A percentile compares a stretch with the other conserved stretches of the same genome.
These are phyloP conservation scores for Neurospora sublineolata DNA, from an alignment of 495 filamentous ascomycete genomes.

Conservation along the genomic window DNA sequence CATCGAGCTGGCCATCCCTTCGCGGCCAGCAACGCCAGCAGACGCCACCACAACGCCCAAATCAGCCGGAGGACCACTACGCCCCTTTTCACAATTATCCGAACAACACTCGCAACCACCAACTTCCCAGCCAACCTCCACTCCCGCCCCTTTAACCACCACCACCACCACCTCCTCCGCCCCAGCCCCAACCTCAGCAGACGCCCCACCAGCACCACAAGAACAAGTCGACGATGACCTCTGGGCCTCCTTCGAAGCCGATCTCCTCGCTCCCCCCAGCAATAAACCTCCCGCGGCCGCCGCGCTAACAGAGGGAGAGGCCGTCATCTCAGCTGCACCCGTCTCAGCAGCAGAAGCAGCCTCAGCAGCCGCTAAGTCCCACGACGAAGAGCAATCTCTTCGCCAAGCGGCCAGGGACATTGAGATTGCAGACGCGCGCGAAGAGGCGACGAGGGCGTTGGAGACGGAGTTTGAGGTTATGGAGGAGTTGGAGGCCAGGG, in stretches of 20 bases:
- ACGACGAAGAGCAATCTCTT: slow-evolving; percentile 44
- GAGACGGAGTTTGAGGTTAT: slow-evolving; percentile 92
- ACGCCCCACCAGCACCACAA: slow-evolving; percentile 2
- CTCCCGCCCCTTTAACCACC: no score
- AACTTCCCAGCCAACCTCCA: background rate
- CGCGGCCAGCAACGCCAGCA: slow-evolving; percentile 40
- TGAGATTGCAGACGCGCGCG: slow-evolving; percentile 57
- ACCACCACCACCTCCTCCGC: slow-evolving; percentile 2
- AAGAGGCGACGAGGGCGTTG: slow-evolving; percentile 69
- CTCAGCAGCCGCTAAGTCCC: slow-evolving; percentile 45
- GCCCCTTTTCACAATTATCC: background rate
- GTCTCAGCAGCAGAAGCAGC: slow-evolving; percentile 58
- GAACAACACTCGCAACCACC: background rate
- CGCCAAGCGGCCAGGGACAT: slow-evolving; percentile 51
- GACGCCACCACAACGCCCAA: slow-evolving; percentile 19
- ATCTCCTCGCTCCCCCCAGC: slow-evolving; percentile 42
- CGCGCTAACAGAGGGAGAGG: slow-evolving; percentile 21
- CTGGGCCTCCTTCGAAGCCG: slow-evolving; percentile 87
- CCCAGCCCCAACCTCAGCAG: slow-evolving; percentile 2
- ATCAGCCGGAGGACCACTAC: background rate
- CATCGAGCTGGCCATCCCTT: slow-evolving; percentile 45
- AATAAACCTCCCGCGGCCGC: slow-evolving; percentile 4
- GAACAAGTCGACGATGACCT: slow-evolving; percentile 60
- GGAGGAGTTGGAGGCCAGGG: slow-evolving; percentile 76
- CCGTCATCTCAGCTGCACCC: slow-evolving; percentile 60